Evolutionary conservation across 306 rosid species (phyloP).

Genomic region (Hylodesmum podocarpum): DNA sequence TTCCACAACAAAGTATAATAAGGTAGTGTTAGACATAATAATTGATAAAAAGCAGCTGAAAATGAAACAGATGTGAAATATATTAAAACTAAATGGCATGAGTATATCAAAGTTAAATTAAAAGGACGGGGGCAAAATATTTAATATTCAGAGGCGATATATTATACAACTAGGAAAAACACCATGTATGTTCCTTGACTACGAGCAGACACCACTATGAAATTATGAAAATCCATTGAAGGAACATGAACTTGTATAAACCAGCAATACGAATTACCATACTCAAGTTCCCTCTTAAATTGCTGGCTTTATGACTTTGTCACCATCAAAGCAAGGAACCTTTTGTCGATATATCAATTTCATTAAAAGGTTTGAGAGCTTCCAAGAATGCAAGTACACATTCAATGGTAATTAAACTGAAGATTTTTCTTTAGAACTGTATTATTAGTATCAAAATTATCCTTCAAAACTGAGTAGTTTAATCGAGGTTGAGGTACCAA

Average conservation of each 20-base stretch:
- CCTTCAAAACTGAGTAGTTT: background rate
- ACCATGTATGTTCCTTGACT: background rate
- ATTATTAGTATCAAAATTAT: background rate
- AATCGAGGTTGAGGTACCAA: background rate
- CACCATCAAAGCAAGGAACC: constrained; percentile 6
- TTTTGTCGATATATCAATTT: background rate
- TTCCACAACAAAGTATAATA: constrained; percentile 18
- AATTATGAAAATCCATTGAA: background rate
- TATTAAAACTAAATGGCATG: background rate
- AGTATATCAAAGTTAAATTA: background rate
- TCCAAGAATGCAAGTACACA: background rate
- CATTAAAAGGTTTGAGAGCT: background rate
- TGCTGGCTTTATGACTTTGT: background rate
- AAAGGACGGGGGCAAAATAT: background rate
- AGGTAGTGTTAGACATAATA: background rate
- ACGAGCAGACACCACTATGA: background rate
- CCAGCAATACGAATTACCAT: background rate
- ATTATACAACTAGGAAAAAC: background rate
- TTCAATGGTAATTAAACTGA: background rate
- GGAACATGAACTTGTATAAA: background rate
- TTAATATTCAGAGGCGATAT: background rate
- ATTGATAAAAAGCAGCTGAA: background rate
- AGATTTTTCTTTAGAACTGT: background rate
- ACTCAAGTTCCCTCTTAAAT: background rate
- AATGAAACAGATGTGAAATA: background rate